Conservation (phyloP, 331 rosid species). For the Rosa hybrid region DNA sequence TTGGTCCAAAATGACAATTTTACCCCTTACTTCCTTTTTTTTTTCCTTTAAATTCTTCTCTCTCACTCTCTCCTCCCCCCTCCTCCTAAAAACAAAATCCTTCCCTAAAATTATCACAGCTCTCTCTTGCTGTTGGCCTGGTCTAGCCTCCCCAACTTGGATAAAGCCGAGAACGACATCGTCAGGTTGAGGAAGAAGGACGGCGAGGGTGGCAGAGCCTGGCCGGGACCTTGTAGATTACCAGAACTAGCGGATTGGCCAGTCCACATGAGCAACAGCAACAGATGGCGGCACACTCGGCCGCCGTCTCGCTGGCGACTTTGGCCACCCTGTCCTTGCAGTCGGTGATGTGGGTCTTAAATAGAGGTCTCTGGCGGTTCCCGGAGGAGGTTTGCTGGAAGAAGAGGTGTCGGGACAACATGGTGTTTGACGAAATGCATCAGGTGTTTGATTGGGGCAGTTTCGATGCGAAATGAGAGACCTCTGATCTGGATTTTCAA, state of each 20-base stretch:
- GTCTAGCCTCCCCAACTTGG: too few species aligned
- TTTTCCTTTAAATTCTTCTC: too few species aligned
- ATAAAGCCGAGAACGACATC: too few species aligned
- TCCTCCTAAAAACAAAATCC: too few species aligned
- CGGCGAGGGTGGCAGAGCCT: conserved; percentile 52
- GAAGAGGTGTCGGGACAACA: conserved; percentile 29
- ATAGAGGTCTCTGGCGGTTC: conserved; percentile 43
- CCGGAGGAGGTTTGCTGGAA: conserved; percentile 27
- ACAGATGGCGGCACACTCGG: conserved; percentile 82
- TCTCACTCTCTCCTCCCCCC: too few species aligned
- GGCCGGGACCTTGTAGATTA: conserved; percentile 73
- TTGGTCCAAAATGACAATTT: too few species aligned
- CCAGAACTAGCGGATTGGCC: conserved; percentile 51
- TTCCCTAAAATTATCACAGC: too few species aligned
- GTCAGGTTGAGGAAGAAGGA: too few species aligned
- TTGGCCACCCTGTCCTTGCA: conserved; percentile 43
- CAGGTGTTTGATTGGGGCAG: background rate
- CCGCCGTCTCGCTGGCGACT: conserved; percentile 68
- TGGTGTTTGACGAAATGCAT: background rate
- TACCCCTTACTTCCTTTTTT: too few species aligned
- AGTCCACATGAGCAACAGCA: conserved; percentile 78
- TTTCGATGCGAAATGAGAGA: background rate
- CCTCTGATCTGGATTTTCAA: conserved; percentile 2
- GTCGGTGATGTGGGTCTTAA: conserved; percentile 11
- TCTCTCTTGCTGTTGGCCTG: too few species aligned